These are phyloP conservation scores for Solanum aculeatissimum DNA, from an alignment of 305 asterid genomes.

Conservation along the genomic window DNA sequence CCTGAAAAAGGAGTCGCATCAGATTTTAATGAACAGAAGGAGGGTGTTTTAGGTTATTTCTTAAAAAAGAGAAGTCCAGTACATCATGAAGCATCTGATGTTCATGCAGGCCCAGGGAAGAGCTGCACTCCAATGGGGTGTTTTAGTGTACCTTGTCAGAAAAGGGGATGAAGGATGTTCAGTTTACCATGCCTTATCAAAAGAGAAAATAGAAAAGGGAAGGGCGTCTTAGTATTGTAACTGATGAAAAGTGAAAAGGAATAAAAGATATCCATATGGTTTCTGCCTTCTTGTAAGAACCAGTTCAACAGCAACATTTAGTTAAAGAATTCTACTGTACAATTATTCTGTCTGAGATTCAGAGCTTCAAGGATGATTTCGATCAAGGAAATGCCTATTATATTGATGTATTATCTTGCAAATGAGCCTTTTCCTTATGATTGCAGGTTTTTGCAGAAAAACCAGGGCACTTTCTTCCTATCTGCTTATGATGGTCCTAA, in stretches of 20 bases:
- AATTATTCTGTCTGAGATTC: neutral
- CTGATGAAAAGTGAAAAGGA: neutral
- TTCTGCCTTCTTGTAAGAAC: neutral
- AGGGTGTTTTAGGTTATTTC: neutral
- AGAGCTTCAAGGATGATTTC: neutral
- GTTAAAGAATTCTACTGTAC: neutral
- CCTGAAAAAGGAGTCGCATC: neutral
- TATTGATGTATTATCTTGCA: neutral
- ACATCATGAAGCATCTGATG: neutral
- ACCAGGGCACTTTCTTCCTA: conserved; percentile 49
- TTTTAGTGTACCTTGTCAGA: neutral
- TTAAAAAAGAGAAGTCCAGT: neutral
- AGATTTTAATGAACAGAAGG: neutral
- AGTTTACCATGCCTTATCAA: neutral
- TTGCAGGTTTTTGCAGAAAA: conserved; percentile 63
- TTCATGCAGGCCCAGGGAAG: neutral
- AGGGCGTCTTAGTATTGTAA: neutral
- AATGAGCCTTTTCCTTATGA: neutral
- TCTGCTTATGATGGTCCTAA: conserved; percentile 45
- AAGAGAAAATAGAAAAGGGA: neutral
- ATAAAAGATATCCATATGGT: neutral
- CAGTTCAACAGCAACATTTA: neutral
- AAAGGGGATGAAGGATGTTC: neutral
- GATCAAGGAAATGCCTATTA: neutral
- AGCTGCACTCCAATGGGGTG: neutral